Percentiles rank a stretch among this genome's conserved stretches.
Evolutionary conservation across 1,284 basidiomycete species (phyloP).

Genomic region (Moniliophthora roreri): DNA sequence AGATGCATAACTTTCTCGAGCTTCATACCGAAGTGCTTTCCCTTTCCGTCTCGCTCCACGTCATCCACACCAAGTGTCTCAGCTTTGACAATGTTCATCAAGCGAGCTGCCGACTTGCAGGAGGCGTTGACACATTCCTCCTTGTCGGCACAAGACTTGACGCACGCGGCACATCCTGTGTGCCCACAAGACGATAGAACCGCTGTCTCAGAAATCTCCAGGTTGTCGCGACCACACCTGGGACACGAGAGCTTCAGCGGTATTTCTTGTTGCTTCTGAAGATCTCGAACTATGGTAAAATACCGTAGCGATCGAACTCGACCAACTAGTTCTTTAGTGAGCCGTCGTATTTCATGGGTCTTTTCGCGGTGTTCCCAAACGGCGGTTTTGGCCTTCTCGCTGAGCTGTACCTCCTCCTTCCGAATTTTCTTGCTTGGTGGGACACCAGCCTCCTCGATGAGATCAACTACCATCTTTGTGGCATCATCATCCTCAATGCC

Average conservation of each 20-base stretch:
- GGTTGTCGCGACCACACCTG: conserved; percentile 51
- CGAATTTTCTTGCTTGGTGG: conserved; percentile 51
- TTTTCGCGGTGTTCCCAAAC: conserved; percentile 86
- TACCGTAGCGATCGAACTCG: conserved; percentile 87
- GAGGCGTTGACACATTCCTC: conserved; percentile 82
- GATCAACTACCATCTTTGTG: conserved; percentile 52
- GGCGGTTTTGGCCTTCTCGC: conserved; percentile 56
- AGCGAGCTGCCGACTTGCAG: conserved; percentile 74
- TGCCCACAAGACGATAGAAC: conserved; percentile 92
- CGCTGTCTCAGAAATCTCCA: conserved; percentile 72
- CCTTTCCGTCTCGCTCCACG: conserved; percentile 64
- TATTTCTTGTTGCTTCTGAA: conserved; percentile 71
- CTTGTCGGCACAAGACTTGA: conserved; percentile 66
- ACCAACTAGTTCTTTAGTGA: conserved; percentile 86
- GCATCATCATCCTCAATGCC: conserved; percentile 79
- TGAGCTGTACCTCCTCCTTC: conserved; percentile 53
- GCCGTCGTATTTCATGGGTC: conserved; percentile 79
- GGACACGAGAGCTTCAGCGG: conserved; percentile 64
- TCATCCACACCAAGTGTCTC: conserved; percentile 85
- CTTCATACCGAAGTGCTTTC: conserved; percentile 87
- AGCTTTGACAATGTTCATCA: conserved; percentile 81
- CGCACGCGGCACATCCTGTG: conserved; percentile 76
- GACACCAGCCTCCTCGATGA: conserved; percentile 68
- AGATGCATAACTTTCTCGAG: conserved; percentile 82
- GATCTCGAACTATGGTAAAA: conserved; percentile 86